Conservation (phyloP, 2,329 filamentous ascomycete species). For the Aspergillus aculeatinus region DNA sequence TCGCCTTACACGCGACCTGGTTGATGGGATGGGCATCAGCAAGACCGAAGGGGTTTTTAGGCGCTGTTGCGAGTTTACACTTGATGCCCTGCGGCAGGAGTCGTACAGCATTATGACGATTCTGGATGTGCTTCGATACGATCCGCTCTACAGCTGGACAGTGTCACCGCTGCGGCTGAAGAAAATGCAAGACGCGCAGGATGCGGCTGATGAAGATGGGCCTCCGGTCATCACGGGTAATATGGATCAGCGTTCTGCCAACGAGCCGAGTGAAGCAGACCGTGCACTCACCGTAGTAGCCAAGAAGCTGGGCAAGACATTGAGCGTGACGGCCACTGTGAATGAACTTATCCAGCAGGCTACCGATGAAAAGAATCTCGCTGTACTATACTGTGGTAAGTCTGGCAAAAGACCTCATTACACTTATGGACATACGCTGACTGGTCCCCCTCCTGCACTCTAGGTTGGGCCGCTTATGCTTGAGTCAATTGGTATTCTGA, state of each 20-base stretch:
- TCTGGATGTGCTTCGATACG: conserved; percentile 94
- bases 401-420: conserved; percentile 7
- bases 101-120: conserved; percentile 98
- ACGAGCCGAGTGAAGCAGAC: conserved; percentile 77
- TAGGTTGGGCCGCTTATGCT: conserved; percentile 55
- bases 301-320: conserved; percentile 91
- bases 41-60: conserved; percentile 95
- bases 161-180: conserved; percentile 69
- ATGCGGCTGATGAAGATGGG: conserved; percentile 34
- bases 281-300: conserved; percentile 87
- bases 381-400: conserved; percentile 79
- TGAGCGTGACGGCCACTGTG: conserved; percentile 92
- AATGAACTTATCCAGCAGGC: conserved; percentile 97
- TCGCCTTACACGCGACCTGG: conserved; percentile 86
- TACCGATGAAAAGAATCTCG: conserved; percentile 87
- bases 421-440: neutral
- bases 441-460: neutral
- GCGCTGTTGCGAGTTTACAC: conserved; percentile 96
- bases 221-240: conserved; percentile 35
- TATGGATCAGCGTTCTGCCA: conserved; percentile 40
- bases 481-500: conserved; percentile 10
- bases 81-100: conserved; percentile 92
- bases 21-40: conserved; percentile 95
- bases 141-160: conserved; percentile 95
- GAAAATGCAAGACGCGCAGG: conserved; percentile 62